A percentile compares a stretch with the other conserved stretches of the same genome.
Conservation (phyloP, 2,329 filamentous ascomycete species). For the Cladosporium phlei region DNA sequence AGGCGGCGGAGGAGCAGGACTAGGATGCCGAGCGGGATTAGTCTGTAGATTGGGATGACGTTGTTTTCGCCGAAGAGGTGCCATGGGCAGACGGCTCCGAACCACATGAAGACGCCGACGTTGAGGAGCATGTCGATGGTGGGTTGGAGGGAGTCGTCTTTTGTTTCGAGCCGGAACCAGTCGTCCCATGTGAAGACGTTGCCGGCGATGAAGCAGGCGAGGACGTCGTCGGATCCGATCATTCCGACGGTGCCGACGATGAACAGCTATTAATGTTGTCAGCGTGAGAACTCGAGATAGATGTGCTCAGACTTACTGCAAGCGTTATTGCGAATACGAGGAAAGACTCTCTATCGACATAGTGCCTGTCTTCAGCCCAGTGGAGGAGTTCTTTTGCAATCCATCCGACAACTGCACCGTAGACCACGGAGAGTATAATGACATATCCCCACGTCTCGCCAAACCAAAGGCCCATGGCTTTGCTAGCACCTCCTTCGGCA, state of each 20-base stretch:
- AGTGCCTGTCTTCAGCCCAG: conserved; percentile 75
- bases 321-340: conserved; percentile 80
- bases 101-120: conserved; percentile 84
- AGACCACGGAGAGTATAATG: conserved; percentile 71
- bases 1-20: conserved; percentile 73
- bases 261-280: conserved; percentile 54
- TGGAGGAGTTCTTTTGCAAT: conserved; percentile 75
- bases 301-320: conserved; percentile 51
- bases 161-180: conserved; percentile 85
- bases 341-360: conserved; percentile 82
- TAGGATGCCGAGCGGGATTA: conserved; percentile 68
- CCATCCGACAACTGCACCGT: conserved; percentile 75
- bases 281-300: not conserved
- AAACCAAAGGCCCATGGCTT: conserved; percentile 76
- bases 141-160: conserved; percentile 87
- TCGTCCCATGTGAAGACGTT: conserved; percentile 91
- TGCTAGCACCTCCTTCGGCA: conserved; percentile 57
- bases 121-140: conserved; percentile 95
- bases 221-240: conserved; percentile 81
- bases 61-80: conserved; percentile 59
- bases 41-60: conserved; percentile 67
- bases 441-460: conserved; percentile 80
- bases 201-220: conserved; percentile 88
- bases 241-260: conserved; percentile 82
- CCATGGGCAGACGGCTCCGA: conserved; percentile 83